Conservation (phyloP, 1,139 yeast genomes). For the Suhomyces chickasaworum region DNA sequence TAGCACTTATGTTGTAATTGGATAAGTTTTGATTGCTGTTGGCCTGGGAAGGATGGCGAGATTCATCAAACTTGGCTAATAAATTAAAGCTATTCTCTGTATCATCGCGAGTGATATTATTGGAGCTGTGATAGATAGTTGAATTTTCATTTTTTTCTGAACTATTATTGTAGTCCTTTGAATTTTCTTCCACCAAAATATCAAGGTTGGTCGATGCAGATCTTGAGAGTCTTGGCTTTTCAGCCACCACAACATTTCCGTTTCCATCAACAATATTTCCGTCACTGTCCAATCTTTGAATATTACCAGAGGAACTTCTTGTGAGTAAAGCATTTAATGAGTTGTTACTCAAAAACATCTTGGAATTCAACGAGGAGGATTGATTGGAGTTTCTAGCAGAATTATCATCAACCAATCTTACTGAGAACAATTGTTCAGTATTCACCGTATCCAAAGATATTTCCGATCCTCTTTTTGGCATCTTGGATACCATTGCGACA, state of each 20-base stretch:
- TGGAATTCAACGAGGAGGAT: conserved; percentile 29
- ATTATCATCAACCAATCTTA: conserved; percentile 69
- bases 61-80: conserved; percentile 28
- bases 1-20: conserved; percentile 13
- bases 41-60: conserved; percentile 22
- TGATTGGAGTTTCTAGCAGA: conserved; percentile 31
- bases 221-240: conserved; percentile 24
- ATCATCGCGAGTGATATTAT: conserved; percentile 14
- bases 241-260: conserved; percentile 8
- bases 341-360: conserved; percentile 32
- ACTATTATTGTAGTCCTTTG: conserved; percentile 22
- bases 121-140: conserved; percentile 8
- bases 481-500: conserved; percentile 20
- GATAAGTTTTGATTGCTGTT: conserved; percentile 21
- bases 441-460: conserved; percentile 82
- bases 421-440: conserved; percentile 80
- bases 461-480: conserved; percentile 49
- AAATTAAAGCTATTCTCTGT: conserved; percentile 27
- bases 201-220: conserved; percentile 35
- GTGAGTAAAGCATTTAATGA: conserved; percentile 33
- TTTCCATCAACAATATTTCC: conserved; percentile 47
- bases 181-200: conserved; percentile 35
- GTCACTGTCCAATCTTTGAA: conserved; percentile 55
- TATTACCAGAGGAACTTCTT: conserved; percentile 45
- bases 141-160: conserved; percentile 12